These are phyloP conservation scores for Leccinum incarnatum DNA, from an alignment of 768 basidiomycete genomes.

Conservation along the genomic window DNA sequence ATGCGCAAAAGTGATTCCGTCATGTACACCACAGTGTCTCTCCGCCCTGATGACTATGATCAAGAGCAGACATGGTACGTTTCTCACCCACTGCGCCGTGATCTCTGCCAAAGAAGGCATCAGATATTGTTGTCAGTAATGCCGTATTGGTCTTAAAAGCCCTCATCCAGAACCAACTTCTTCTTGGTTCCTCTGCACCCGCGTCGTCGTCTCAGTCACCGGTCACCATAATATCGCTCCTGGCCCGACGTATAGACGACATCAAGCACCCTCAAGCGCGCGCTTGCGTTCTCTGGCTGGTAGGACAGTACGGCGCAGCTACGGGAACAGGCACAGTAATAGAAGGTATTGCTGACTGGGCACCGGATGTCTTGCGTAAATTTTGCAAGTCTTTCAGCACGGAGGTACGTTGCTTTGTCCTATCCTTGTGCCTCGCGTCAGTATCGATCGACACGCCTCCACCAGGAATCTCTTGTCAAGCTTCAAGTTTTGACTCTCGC, in stretches of 20 bases:
- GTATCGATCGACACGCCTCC: not conserved
- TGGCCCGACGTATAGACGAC: conserved; percentile 75
- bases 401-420: conserved; percentile 51
- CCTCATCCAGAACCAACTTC: conserved; percentile 70
- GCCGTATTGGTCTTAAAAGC: conserved; percentile 85
- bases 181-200: conserved; percentile 31
- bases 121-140: conserved; percentile 74
- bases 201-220: conserved; percentile 39
- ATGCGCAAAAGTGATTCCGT: conserved; percentile 67
- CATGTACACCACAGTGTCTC: conserved; percentile 68
- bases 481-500: conserved; percentile 84
- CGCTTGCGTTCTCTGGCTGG: conserved; percentile 90
- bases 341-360: conserved; percentile 71
- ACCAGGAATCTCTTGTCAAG: conserved; percentile 65
- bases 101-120: conserved; percentile 3
- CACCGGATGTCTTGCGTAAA: conserved; percentile 86
- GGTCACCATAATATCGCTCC: conserved; percentile 67
- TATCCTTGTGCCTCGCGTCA: not conserved
- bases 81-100: not conserved
- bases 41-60: conserved; percentile 77
- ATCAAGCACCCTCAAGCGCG: conserved; percentile 78
- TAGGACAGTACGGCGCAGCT: conserved; percentile 76
- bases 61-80: conserved; percentile 68
- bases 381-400: conserved; percentile 65
- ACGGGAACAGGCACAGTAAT: conserved; percentile 35